Evolutionary conservation across 345 rosid species (phyloP), one percentile per base, ranked within the genome.

Genomic region (Lagerstroemia speciosa): DNA sequence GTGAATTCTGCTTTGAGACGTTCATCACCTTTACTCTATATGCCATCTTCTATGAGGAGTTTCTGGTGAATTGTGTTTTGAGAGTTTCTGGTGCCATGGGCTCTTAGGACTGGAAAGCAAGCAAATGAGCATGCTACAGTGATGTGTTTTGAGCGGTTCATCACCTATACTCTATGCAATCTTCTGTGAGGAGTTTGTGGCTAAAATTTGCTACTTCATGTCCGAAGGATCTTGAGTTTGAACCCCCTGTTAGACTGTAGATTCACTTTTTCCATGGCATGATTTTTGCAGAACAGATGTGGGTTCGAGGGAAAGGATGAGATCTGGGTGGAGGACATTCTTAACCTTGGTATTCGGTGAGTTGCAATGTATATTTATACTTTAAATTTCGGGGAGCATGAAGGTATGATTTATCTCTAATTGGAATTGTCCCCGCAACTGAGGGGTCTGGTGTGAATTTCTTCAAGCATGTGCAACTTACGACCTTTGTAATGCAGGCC

Each of bases 311-410:
- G 78, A 74, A 90, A 80, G 75, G 98, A 91, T 24, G 98, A 93
- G 76, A 85, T 93, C 72, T 93, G 97, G 97, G 96, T 91, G 67
- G 78, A 91, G 79, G 90, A 89, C 81, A 91, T 89, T 84, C 98
- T 93, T 71, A 87, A 93, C 77, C 96, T 90, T 46, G 97, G 98
- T 30, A 84, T 90, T 77, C 87, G 81, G 98, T 93, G 81, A 87
- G 98, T 90, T 68, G n/a, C 78, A 72, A 33, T 66, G 11, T 46
- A 36, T 66, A 45, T 41, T 26, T 45, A 27, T 15, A 30, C 12
- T 61, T 43, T 7, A n/a, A 11, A 10, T 61, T 66, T 72, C 48
- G 58, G 60, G 36, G 55, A 48, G 8, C 55, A 22, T 22, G 26
- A 19, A 48, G 55, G 24, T 12, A 22, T 1, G 55, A 43, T 43